phyloP scores from a whole-genome alignment of 2,329 filamentous ascomycete species.

The Colletotrichum liriopes region DNA sequence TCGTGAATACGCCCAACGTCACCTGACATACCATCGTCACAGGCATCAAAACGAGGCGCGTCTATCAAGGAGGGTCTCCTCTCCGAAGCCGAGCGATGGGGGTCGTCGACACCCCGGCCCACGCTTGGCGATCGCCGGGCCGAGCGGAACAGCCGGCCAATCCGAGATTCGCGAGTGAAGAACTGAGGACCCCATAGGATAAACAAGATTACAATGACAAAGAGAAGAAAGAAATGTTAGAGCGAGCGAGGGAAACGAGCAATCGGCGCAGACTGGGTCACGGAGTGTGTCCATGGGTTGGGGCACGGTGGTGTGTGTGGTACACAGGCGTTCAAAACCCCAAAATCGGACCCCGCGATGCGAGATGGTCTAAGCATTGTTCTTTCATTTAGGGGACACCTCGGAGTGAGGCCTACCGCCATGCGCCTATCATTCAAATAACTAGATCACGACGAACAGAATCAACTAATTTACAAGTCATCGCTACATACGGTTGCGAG shows the following conservation, averaged over 20 bases:
- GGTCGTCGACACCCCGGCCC: constrained; percentile 33
- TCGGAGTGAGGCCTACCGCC: background rate
- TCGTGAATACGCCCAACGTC: background rate
- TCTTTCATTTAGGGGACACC: constrained; percentile 7
- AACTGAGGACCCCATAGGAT: constrained; percentile 11
- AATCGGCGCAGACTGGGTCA: constrained; percentile 22
- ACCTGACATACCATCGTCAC: background rate
- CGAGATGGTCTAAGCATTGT: constrained; percentile 23
- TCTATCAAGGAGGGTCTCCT: constrained; percentile 42
- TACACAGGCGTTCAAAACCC: constrained; percentile 35
- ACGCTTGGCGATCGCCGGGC: constrained; percentile 39
- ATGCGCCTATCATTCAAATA: constrained; percentile 3
- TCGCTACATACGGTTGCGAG: background rate
- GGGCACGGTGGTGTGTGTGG: background rate
- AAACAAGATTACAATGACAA: background rate
- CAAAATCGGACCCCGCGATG: constrained; percentile 11
- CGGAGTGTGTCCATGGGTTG: constrained; percentile 6
- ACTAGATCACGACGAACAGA: constrained; percentile 4
- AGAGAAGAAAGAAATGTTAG: constrained; percentile 7
- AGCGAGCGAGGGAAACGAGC: constrained; percentile 16
- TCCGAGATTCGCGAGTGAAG: constrained; percentile 39
- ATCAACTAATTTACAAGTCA: background rate
- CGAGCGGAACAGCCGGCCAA: constrained; percentile 37
- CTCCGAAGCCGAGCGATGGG: constrained; percentile 40
- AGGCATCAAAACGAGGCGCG: constrained; percentile 42